Conservation (phyloP, 176 grass and related monocot species). For the Oryza glumipatula region DNA sequence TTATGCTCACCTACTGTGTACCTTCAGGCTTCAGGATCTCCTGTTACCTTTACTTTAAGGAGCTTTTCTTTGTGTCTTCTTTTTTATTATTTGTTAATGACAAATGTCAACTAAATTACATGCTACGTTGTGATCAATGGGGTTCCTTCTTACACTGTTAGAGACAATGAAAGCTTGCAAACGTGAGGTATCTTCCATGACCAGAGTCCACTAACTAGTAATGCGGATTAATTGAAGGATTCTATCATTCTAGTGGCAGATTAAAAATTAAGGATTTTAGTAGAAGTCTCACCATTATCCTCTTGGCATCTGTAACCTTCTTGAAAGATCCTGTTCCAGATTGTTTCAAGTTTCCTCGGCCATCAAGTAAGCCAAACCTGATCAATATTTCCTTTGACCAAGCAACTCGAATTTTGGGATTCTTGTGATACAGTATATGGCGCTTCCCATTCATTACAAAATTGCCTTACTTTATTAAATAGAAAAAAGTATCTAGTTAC, state of each 20-base stretch:
- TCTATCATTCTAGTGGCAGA: neutral
- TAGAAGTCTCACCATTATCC: conserved; percentile 42
- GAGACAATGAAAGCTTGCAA: conserved; percentile 41
- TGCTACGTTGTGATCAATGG: conserved; percentile 44
- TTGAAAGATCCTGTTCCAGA: conserved; percentile 15
- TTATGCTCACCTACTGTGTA: conserved; percentile 15
- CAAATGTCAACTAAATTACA: conserved; percentile 49
- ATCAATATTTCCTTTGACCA: conserved; percentile 15
- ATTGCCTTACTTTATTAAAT: conserved; percentile 5
- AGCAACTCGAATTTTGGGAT: conserved; percentile 2
- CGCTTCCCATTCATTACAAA: conserved; percentile 9
- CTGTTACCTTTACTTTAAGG: conserved; percentile 29
- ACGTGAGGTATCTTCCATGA: conserved; percentile 48
- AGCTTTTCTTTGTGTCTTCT: conserved; percentile 40
- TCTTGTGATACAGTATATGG: conserved; percentile 18
- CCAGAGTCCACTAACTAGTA: conserved; percentile 42
- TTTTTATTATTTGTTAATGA: conserved; percentile 39
- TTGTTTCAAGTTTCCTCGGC: conserved; percentile 12
- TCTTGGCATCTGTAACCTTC: conserved; percentile 41
- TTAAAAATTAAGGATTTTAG: conserved; percentile 39
- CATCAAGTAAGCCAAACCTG: conserved; percentile 12
- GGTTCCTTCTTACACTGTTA: conserved; percentile 44
- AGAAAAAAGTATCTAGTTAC: conserved; percentile 26
- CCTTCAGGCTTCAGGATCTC: conserved; percentile 27
- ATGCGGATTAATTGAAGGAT: conserved; percentile 10